Evolutionary conservation across 129 eudicot species (phyloP), one percentile per base, ranked within the genome.

Genomic region (Flaveria robusta): DNA sequence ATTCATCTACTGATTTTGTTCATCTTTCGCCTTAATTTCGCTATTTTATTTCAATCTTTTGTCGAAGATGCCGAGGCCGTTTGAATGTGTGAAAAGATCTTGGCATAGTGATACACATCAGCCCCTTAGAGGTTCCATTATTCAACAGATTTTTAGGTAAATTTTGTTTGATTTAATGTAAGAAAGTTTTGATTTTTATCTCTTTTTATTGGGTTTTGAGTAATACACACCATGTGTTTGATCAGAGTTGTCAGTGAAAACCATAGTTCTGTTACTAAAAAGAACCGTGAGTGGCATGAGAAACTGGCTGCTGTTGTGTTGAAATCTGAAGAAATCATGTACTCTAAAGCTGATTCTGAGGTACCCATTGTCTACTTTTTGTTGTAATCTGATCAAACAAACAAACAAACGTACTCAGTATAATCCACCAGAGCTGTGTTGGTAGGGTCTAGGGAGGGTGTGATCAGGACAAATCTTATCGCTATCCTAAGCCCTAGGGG

Each of bases 331-430:
- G 97, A 91, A 87, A 93, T 93, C 26, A 87, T 93, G 96, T 93
- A 93, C 85, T 93, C 98, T 70, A 93, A 93, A 80, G 98, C 98
- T 39, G 88, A 93, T 87, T 90, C 98, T 14, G 97, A 93, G 97
- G 98, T 93, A 62, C 80, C 39, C 37, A 52, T 65, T 11, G 63
- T 71, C 65, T 29, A 15, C 20, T 66, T 16, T 72, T 39, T 14
- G 14, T 58, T 49, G 26, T n/a, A 9, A 23, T 15, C n/a, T 43
- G 47, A 8, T 43, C 7, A 43, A 7, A 10, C 2, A 0, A 8
- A 5, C 41, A 34, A 34, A 34, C 39, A 34, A 34, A 34, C 39
- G 7, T 34, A 34, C 8, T 34, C 39, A 5, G 39, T 5, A 34
- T 34, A 34, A 34, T 34, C 39, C 39, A 34, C 34, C 34, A 0